These are phyloP conservation scores for Blastobotrys illinoisensis DNA, from an alignment of 1,139 yeast genomes.

Conservation along the genomic window DNA sequence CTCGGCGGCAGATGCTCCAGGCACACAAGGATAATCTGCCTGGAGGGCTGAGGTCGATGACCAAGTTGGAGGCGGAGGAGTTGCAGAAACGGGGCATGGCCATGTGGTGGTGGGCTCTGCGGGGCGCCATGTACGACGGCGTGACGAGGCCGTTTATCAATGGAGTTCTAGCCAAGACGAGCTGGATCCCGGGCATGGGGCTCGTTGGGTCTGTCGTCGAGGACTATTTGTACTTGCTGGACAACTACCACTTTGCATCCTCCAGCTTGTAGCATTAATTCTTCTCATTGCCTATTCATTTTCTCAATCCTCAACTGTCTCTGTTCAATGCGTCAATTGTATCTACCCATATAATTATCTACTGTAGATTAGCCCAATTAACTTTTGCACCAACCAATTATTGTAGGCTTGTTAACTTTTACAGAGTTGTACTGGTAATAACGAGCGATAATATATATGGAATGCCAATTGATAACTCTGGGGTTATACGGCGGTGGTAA, in stretches of 20 bases:
- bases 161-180: conserved; percentile 22
- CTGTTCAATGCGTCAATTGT: no score
- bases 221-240: conserved; percentile 38
- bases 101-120: conserved; percentile 38
- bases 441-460: no score
- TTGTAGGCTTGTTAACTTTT: no score
- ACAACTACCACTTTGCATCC: conserved; percentile 36
- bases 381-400: no score
- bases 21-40: conserved; percentile 22
- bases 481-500: no score
- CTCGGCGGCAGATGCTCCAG: conserved; percentile 26
- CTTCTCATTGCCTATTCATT: no score
- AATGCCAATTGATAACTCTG: no score
- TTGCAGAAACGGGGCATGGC: conserved; percentile 28
- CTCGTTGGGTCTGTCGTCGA: conserved; percentile 32
- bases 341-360: not conserved
- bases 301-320: no score
- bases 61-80: conserved; percentile 34
- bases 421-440: not conserved
- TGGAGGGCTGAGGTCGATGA: conserved; percentile 28
- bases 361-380: no score
- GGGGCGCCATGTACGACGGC: conserved; percentile 37
- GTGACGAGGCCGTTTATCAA: conserved; percentile 32
- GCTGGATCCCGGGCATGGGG: conserved; percentile 31
- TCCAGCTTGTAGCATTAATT: conserved; percentile 21